These are phyloP conservation scores for Moricandia arvensis DNA, from an alignment of 345 rosid species.

Conservation along the genomic window DNA sequence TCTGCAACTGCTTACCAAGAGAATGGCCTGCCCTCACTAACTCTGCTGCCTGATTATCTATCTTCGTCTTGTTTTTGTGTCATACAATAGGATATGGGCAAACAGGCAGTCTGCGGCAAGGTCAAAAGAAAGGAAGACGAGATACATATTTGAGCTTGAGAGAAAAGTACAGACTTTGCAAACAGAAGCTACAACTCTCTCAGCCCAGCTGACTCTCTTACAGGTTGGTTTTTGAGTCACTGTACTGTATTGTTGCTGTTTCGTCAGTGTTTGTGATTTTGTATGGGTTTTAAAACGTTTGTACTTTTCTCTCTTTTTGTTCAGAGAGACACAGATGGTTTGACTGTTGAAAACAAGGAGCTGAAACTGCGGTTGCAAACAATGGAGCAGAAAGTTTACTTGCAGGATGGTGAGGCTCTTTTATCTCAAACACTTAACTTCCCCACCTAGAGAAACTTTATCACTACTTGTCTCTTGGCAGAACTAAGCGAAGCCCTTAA, in stretches of 20 bases:
- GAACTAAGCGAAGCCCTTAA: slow-evolving; percentile 86
- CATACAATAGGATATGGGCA: slow-evolving; percentile 75
- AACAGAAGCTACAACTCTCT: slow-evolving; percentile 85
- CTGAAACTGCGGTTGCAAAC: slow-evolving; percentile 86
- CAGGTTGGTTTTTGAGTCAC: slow-evolving; percentile 58
- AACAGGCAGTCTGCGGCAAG: slow-evolving; percentile 97
- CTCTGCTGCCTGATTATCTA: too few species aligned
- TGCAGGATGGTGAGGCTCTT: slow-evolving; percentile 80
- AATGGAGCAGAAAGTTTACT: slow-evolving; percentile 79
- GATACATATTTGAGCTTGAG: slow-evolving; percentile 91
- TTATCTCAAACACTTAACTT: slow-evolving; percentile 15
- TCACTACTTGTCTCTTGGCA: slow-evolving; percentile 26
- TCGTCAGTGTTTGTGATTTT: background rate
- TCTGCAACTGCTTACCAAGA: too few species aligned
- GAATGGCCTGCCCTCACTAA: too few species aligned
- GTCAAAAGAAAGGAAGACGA: slow-evolving; percentile 95
- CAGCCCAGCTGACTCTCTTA: slow-evolving; percentile 80
- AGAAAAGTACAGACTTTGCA: slow-evolving; percentile 86
- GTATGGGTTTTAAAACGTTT: background rate
- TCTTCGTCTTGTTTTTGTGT: background rate
- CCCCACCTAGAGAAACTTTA: background rate
- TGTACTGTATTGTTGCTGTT: background rate
- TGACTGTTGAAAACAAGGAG: slow-evolving; percentile 81
- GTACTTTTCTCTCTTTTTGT: slow-evolving; percentile 3
- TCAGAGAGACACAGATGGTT: slow-evolving; percentile 83